Percentiles rank a stretch among this genome's conserved stretches.
phyloP scores from a whole-genome alignment of 352 stramenopile genomes.

The Elongisporangium prolatum region DNA sequence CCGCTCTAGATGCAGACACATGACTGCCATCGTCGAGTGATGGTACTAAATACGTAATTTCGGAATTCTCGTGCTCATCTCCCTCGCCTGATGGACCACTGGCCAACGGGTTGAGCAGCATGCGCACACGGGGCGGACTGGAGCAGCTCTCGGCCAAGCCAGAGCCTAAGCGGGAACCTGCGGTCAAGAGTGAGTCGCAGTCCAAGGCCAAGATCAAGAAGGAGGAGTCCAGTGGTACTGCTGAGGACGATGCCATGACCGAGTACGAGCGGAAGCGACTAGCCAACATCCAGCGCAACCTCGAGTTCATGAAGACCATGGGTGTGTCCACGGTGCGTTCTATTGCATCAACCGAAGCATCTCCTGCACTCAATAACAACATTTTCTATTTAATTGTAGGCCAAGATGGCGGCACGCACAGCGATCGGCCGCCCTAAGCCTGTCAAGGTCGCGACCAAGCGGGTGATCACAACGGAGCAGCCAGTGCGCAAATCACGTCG shows the following conservation, averaged over 20 bases:
- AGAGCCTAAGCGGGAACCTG: constrained; percentile 5
- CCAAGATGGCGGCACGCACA: constrained; percentile 62
- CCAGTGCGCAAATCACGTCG: constrained; percentile 57
- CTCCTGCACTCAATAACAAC: background rate
- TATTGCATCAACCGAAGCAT: background rate
- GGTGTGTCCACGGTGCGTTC: constrained; percentile 60
- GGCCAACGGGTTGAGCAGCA: background rate
- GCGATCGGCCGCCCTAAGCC: constrained; percentile 12
- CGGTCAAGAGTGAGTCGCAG: background rate
- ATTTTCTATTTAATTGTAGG: constrained; percentile 20
- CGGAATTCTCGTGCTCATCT: background rate
- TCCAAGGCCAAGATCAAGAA: constrained; percentile 3
- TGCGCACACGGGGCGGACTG: background rate
- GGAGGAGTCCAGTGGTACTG: constrained; percentile 3
- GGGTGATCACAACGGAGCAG: constrained; percentile 2
- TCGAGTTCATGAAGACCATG: constrained; percentile 83
- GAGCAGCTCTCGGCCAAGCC: constrained; percentile 3
- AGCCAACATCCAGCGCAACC: constrained; percentile 82
- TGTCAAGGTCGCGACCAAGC: constrained; percentile 4
- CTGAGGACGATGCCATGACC: constrained; percentile 21
- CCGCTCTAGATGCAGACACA: background rate
- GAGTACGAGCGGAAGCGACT: constrained; percentile 82
- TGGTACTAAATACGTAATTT: background rate
- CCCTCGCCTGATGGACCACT: background rate
- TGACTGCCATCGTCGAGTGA: background rate